Conservation (phyloP, 768 basidiomycete species). For the Pholiota molesta region DNA sequence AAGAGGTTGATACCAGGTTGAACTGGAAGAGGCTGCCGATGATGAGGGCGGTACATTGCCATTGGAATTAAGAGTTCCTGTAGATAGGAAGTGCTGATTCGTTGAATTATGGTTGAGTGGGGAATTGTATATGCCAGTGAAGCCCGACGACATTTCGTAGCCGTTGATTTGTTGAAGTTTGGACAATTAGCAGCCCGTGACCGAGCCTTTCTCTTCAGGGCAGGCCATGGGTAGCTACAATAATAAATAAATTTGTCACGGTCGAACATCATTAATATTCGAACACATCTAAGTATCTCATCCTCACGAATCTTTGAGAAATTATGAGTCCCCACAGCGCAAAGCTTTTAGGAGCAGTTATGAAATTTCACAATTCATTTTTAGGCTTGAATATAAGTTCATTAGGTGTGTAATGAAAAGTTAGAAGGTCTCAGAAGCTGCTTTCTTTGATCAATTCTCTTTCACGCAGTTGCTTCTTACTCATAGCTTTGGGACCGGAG, state of each 20-base stretch:
- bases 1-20: conserved; percentile 26
- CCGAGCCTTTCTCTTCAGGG: conserved; percentile 37
- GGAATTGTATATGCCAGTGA: conserved; percentile 36
- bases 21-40: conserved; percentile 24
- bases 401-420: background rate
- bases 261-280: too few relatives aligned
- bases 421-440: background rate
- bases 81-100: conserved; percentile 14
- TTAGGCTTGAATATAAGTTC: too few relatives aligned
- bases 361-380: background rate
- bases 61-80: conserved; percentile 20
- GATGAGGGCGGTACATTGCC: conserved; percentile 28
- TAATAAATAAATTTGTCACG: too few relatives aligned
- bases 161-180: conserved; percentile 42
- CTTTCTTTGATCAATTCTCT: background rate
- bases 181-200: conserved; percentile 41
- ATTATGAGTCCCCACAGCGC: background rate
- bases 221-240: too few relatives aligned
- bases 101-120: conserved; percentile 26
- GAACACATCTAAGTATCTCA: background rate
- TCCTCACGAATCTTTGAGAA: background rate
- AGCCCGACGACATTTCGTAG: conserved; percentile 44
- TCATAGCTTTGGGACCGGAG: background rate
- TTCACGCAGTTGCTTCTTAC: background rate
- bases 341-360: background rate